Percentiles rank a stretch among this genome's conserved stretches.
These are phyloP conservation scores for Closterium sp. DNA, from an alignment of 139 green algal genomes.

Conservation along the genomic window DNA sequence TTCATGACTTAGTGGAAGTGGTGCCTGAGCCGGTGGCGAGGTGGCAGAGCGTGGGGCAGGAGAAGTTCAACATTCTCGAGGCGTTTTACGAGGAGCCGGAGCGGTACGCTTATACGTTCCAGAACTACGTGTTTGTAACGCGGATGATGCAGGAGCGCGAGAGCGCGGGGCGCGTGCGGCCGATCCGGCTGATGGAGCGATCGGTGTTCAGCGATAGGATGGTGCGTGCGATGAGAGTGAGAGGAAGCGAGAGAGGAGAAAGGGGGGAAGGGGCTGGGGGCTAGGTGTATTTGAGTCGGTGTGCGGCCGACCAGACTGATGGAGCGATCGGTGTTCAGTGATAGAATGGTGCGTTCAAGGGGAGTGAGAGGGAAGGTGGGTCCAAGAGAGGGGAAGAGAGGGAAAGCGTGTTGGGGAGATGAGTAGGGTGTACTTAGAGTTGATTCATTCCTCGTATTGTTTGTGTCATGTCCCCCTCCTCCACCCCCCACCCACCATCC, in stretches of 20 bases:
- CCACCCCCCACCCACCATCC: no score
- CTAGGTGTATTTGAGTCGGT: slow-evolving; percentile 53
- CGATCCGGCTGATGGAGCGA: slow-evolving; percentile 85
- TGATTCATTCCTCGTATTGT: no score
- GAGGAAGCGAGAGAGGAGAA: slow-evolving; percentile 45
- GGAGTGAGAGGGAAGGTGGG: no score
- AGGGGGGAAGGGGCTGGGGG: slow-evolving; percentile 58
- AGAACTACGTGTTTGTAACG: slow-evolving; percentile 97
- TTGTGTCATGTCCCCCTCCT: no score
- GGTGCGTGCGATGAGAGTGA: slow-evolving; percentile 48
- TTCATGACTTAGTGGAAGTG: slow-evolving; percentile 72
- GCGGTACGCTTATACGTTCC: slow-evolving; percentile 93
- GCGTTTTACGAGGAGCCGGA: slow-evolving; percentile 86
- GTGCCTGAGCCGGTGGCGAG: slow-evolving; percentile 90
- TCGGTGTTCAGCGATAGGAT: slow-evolving; percentile 95
- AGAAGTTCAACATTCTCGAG: slow-evolving; percentile 80
- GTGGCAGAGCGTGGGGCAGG: slow-evolving; percentile 77
- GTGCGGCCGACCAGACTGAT: slow-evolving; percentile 72
- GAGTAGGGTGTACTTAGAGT: slow-evolving; percentile 61
- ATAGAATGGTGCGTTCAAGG: slow-evolving; percentile 73
- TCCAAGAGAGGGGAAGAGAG: slow-evolving; percentile 72
- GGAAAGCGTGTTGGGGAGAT: no score
- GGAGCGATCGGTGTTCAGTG: slow-evolving; percentile 92
- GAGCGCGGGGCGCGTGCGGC: slow-evolving; percentile 47
- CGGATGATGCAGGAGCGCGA: slow-evolving; percentile 67